Evolutionary conservation across 495 filamentous ascomycete genomes (phyloP).

Genomic region (Hypoxylon cercidicola): DNA sequence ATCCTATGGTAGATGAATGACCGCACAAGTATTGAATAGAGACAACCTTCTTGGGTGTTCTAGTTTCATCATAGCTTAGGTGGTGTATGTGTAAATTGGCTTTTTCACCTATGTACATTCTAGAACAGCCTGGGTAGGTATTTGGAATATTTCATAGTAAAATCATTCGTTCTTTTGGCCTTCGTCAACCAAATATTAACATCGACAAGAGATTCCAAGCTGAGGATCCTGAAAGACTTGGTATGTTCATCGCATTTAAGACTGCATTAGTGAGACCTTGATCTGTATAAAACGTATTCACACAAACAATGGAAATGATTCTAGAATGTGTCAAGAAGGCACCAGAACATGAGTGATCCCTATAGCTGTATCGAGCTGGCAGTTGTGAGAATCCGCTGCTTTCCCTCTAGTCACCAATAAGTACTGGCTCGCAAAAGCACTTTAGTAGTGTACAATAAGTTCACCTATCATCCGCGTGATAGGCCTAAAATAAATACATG

Average conservation of each 20-base stretch:
- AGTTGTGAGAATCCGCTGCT: neutral
- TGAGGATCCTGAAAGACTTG: neutral
- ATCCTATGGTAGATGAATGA: neutral
- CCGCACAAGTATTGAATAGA: neutral
- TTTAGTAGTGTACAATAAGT: neutral
- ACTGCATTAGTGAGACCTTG: constrained; percentile 5
- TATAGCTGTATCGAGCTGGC: too few relatives aligned
- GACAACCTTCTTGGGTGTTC: constrained; percentile 16
- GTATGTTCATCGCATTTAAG: neutral
- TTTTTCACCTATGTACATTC: neutral
- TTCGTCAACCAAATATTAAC: neutral
- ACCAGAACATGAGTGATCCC: neutral
- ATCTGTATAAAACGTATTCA: neutral
- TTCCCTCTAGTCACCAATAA: neutral
- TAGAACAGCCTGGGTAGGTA: neutral
- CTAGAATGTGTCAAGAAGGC: constrained; percentile 10
- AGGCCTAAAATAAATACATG: neutral
- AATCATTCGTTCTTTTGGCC: neutral
- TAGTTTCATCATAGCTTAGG: neutral
- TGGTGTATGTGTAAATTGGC: constrained; percentile 3
- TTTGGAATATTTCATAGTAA: neutral
- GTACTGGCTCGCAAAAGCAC: neutral
- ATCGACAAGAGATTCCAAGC: constrained; percentile 8
- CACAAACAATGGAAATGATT: constrained; percentile 15
- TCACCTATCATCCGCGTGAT: neutral